Base-by-base conservation (phyloP, 2,329 filamentous ascomycete genomes). In the Cladosporium sp. region DNA sequence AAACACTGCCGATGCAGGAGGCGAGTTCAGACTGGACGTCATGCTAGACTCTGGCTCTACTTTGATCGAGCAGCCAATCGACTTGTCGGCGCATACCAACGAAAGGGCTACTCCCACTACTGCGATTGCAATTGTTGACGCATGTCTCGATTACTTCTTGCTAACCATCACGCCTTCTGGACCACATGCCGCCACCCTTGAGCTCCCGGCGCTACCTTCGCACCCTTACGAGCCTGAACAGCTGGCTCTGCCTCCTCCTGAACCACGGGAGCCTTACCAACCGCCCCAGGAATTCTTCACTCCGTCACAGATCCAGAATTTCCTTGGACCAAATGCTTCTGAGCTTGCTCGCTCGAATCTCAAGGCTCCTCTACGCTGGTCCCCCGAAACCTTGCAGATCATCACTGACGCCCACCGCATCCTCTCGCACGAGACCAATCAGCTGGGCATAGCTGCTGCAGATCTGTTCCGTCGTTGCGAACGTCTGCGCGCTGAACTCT, bases 361-460 rank as follows among this genome's bases (percentile, higher is more conserved):
- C 59, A 87, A 86, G 66, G 88, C 91, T 68, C 87, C 91, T 73
- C 82, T 93, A 64, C 85, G 87, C 66, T 84, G 93, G 26, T 91
- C 88, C 26, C 87, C 90, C 14, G 86, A 90, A 26, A 91, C 90
- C 1, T 82, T 93, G 21, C 85, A 88, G 69, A 83, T 92, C 44
- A 86, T 94, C 70, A 90, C 89, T 32, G 87, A 91, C 67, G 87
- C 88, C 0, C 91, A 94, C 76, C 88, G 90, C 73, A 81, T 91
- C 5, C 81, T 93, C 6, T 87, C 87, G 68, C 84, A 85, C 11
- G 90, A 93, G 76, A 92, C 90, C 0, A 83, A 90, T 70, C 83
- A 83, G 12, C 82, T 93, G 12, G 90, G 90, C 18, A 80, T 86
- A 52, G 90, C 89, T 1, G 90, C 89, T 0, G 86, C 90, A 1